phyloP scores from a whole-genome alignment of 495 filamentous ascomycete species.

The Talaromyces ruber region DNA sequence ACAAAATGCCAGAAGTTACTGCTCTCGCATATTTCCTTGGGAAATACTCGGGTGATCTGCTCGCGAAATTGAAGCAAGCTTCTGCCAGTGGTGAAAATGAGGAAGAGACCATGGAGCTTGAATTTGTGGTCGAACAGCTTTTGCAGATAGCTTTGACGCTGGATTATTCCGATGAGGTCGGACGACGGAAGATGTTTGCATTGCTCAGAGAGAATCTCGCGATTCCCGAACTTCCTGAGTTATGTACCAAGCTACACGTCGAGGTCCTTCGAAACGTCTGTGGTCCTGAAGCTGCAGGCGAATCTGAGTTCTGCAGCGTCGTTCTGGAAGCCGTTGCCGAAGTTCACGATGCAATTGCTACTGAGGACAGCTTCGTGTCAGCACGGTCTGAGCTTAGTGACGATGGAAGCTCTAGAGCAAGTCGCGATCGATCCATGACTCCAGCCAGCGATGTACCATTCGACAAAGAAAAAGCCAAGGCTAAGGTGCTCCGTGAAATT shows the following conservation, averaged over 20 bases:
- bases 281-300: slow-evolving; percentile 66
- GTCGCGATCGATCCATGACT: slow-evolving; percentile 30
- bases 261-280: slow-evolving; percentile 76
- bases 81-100: slow-evolving; percentile 53
- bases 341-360: slow-evolving; percentile 81
- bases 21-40: slow-evolving; percentile 77
- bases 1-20: slow-evolving; percentile 92
- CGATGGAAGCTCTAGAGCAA: slow-evolving; percentile 30
- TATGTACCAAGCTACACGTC: slow-evolving; percentile 80
- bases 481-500: slow-evolving; percentile 78
- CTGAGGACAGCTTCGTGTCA: slow-evolving; percentile 85
- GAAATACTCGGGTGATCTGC: slow-evolving; percentile 65
- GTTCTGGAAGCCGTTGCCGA: slow-evolving; percentile 91
- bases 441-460: slow-evolving; percentile 38
- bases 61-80: slow-evolving; percentile 55
- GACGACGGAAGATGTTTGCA: slow-evolving; percentile 88
- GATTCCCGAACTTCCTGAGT: slow-evolving; percentile 80
- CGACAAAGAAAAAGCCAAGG: slow-evolving; percentile 66
- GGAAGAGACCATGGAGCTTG: slow-evolving; percentile 73
- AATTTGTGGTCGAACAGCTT: slow-evolving; percentile 92
- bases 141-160: slow-evolving; percentile 84
- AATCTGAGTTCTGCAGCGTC: slow-evolving; percentile 88
- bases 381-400: slow-evolving; percentile 75
- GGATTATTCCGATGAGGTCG: slow-evolving; percentile 93
- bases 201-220: slow-evolving; percentile 78